Percentiles rank a stretch among this genome's conserved stretches.
Evolutionary conservation across 2,329 filamentous ascomycete genomes (phyloP).

Genomic region (Verticillium tricorpus): DNA sequence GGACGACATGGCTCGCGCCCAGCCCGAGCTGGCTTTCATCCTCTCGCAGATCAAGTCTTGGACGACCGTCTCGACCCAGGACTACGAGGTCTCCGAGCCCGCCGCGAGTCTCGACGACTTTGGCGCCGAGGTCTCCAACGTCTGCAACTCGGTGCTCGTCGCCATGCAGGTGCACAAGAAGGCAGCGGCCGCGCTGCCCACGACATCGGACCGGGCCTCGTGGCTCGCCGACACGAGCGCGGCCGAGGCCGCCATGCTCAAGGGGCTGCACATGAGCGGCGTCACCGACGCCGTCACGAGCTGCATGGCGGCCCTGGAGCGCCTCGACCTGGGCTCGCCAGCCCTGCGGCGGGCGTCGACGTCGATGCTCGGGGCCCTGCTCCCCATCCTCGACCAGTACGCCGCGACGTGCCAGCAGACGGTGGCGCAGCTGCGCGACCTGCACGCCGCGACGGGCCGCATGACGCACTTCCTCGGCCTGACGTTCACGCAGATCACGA

Average conservation of each 20-base stretch:
- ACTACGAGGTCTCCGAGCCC: constrained; percentile 10
- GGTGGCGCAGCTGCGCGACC: constrained; percentile 51
- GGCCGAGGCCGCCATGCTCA: constrained; percentile 6
- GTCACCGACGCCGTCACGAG: constrained; percentile 7
- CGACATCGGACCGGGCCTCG: constrained; percentile 54
- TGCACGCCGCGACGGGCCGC: constrained; percentile 69
- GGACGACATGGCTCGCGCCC: constrained; percentile 19
- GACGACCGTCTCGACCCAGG: constrained; percentile 35
- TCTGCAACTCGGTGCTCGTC: constrained; percentile 74
- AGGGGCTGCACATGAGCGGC: constrained; percentile 7
- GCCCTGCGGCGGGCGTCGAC: constrained; percentile 39
- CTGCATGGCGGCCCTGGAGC: constrained; percentile 16
- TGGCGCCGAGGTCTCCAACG: constrained; percentile 52
- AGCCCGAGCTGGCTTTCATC: constrained; percentile 60
- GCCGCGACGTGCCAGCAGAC: constrained; percentile 53
- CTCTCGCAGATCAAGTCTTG: constrained; percentile 64
- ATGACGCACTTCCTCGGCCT: constrained; percentile 72
- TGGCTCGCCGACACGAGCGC: constrained; percentile 38
- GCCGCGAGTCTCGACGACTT: constrained; percentile 35
- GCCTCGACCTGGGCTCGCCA: constrained; percentile 35
- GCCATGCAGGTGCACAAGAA: constrained; percentile 70
- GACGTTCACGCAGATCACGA: constrained; percentile 72
- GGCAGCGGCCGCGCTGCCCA: constrained; percentile 43
- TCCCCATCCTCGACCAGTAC: constrained; percentile 75
- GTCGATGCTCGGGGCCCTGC: constrained; percentile 55